Base-by-base conservation (phyloP, 768 basidiomycete genomes). In the Suillus ampliporus region DNA sequence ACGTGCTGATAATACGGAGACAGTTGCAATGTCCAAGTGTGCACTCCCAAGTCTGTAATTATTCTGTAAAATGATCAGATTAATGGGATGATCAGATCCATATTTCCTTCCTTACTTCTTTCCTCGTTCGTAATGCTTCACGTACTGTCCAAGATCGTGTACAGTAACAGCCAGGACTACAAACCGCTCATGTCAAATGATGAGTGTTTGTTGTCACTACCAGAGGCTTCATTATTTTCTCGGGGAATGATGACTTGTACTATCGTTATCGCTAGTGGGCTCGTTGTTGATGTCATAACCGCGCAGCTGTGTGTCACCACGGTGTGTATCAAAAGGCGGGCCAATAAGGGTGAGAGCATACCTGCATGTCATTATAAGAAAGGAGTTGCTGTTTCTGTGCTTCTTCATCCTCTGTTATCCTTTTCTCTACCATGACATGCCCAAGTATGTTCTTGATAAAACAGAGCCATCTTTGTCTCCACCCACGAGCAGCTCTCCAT, bases 111-210 rank as follows among this genome's bases (percentile, higher is more conserved):
- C 90, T 65, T 67, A 97, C 97, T 89, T 94, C 81, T 97, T 97
- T 23, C 95, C 95, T 57, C 88, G 84, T 62, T 98, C 95, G 65
- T 87, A 91, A 74, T 93, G 89, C 72, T 92, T 95, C 64, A 98
- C 90, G 71, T 95, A 99, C 72, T 96, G 92, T 4, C 95, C 97
- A 19, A 99, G 76, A 75, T 99, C 97, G 71, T 95, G 93, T 3
- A 89, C 89, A 1, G 96, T 95, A 21, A 99, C 95, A 5, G 95
- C 94, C 7, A 99, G 86, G 0, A 94, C 92, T 15, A 85, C 14
- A 47, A 26, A 47, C 21, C 7, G 23, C 46, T 47, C 14, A 47
- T 23, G 14, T 47, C 46, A 14, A 47, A 14, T n/a, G 4, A 17
- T 47, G 46, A 47, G 14, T 6, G 26, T 26, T 23, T 47, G 5